Evolutionary conservation across 805 yeast genomes (phyloP).

Genomic region (Grigorovia jiainica): DNA sequence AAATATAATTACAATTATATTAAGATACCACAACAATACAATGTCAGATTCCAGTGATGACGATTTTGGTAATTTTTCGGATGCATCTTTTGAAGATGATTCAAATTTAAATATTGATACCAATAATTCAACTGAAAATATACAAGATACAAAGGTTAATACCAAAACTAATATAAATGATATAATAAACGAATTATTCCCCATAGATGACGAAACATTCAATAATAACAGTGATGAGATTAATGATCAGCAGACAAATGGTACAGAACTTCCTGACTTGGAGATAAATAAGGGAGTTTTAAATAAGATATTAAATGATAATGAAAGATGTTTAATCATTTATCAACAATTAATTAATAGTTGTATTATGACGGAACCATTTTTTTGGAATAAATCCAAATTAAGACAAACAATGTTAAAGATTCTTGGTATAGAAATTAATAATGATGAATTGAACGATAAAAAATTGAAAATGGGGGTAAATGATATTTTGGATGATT

Average conservation of each 20-base stretch:
- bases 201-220: too few species aligned
- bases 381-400: conserved; percentile 23
- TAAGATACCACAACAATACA: too few species aligned
- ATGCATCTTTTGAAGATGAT: conserved; percentile 21
- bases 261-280: too few species aligned
- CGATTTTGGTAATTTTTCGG: conserved; percentile 30
- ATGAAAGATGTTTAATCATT: conserved; percentile 24
- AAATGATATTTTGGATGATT: conserved; percentile 13
- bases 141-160: too few species aligned
- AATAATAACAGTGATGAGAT: too few species aligned
- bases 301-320: conserved; percentile 7
- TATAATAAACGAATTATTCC: conserved; percentile 2
- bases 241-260: too few species aligned
- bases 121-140: background rate
- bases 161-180: conserved; percentile 2
- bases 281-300: too few species aligned
- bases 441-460: conserved; percentile 1
- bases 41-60: conserved; percentile 17
- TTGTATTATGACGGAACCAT: conserved; percentile 14
- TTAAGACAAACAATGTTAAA: conserved; percentile 19
- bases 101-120: too few species aligned
- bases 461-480: background rate
- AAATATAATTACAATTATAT: too few species aligned
- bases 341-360: conserved; percentile 24
- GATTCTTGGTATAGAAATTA: conserved; percentile 19